Percentiles rank a stretch among this genome's conserved stretches.
phyloP scores from a whole-genome alignment of 139 green algal genomes.

The Chlorella vulgaris region DNA sequence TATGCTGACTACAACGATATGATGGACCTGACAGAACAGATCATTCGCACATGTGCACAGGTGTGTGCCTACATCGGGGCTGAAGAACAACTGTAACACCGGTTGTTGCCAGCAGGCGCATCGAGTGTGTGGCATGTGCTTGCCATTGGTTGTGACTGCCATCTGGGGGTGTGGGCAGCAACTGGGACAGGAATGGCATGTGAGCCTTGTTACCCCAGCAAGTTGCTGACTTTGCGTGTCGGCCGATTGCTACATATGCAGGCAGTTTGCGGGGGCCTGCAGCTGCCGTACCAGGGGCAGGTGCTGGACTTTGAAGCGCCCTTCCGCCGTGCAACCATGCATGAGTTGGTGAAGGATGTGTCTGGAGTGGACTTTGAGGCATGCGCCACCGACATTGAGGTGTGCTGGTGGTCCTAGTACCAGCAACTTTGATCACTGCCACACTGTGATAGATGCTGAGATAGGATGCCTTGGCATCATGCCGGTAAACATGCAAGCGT shows the following conservation, averaged over 20 bases:
- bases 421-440: too few species aligned
- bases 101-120: too few species aligned
- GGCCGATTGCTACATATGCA: too few species aligned
- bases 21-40: constrained; percentile 93
- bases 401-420: neutral
- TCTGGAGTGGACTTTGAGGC: constrained; percentile 29
- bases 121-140: too few species aligned
- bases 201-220: too few species aligned
- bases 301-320: constrained; percentile 81
- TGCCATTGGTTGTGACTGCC: too few species aligned
- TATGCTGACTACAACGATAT: constrained; percentile 98
- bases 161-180: too few species aligned
- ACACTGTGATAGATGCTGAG: too few species aligned
- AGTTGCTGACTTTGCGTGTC: too few species aligned
- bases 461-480: neutral
- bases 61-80: neutral
- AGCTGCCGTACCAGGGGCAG: constrained; percentile 82
- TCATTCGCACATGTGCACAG: constrained; percentile 71
- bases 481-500: too few species aligned
- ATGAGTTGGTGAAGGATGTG: constrained; percentile 82
- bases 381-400: constrained; percentile 17
- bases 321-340: constrained; percentile 92
- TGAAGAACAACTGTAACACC: too few species aligned
- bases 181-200: too few species aligned
- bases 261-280: constrained; percentile 30